Evolutionary conservation across 805 yeast genomes (phyloP), one percentile per base, ranked within the genome.

Genomic region (Priceomyces medius): DNA sequence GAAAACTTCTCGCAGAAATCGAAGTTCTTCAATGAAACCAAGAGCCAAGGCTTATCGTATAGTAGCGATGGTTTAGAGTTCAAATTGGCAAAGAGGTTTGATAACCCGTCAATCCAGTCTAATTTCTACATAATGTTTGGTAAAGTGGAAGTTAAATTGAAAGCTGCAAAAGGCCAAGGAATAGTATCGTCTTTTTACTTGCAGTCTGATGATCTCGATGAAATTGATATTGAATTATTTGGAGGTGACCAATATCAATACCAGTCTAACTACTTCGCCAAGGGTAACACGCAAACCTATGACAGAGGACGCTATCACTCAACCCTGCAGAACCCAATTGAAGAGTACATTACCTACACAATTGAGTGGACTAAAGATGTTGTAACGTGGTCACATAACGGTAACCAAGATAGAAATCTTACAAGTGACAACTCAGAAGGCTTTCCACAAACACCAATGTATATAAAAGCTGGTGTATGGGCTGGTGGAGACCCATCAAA

Each of bases 391-490:
- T 77, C 76, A 43, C 52, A 88, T 19, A 95, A 90, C 55, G 95
- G 91, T 20, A 56, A 48, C 6, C 69, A 73, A 1, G 79, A 87
- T 7, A 80, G 97, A 69, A 76, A 85, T 1, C 65, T 90, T 40
- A 34, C 44, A n/a, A 71, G 78, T 42, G 64, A 68, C 42, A 59
- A 58, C 42, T 68, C 81, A 17, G 74, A 79, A 55, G 95, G 95
- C 4, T 90, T 77, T 62, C 97, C 97, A 32, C 96, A 89, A 66
- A 69, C 88, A n/a, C 97, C 97, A 37, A 87, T 89, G 90, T 74
- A 68, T 49, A 58, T 85, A 9, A 73, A 68, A 56, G 68, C 79
- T 46, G 91, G 93, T 49, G 64, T 80, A 23, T 85, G 93, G 91
- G 89, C 89, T 3, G 91, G 90, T 53, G 93, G 93, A 58, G 89